These are phyloP conservation scores for Rhizodiscina lignyota DNA, from an alignment of 495 filamentous ascomycete species.

Conservation along the genomic window DNA sequence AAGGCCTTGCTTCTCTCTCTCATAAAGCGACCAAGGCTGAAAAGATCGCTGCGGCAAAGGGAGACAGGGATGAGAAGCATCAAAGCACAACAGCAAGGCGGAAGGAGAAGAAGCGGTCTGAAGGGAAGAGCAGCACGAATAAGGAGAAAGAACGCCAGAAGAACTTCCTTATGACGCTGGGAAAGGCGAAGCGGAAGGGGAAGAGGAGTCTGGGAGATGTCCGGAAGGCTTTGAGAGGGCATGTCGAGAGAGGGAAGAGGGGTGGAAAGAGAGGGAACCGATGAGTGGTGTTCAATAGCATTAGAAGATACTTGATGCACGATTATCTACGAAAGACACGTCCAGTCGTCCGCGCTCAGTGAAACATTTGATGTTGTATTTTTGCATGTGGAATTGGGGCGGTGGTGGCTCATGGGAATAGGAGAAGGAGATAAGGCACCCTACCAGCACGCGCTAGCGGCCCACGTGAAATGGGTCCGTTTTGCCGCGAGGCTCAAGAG, in stretches of 20 bases:
- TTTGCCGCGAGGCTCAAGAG: no score
- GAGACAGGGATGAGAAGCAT: conserved; percentile 59
- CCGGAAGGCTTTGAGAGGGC: conserved; percentile 58
- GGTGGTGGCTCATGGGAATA: no score
- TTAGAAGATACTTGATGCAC: no score
- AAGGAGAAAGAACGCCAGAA: conserved; percentile 93
- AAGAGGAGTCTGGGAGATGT: conserved; percentile 83
- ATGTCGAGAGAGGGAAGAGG: conserved; percentile 67
- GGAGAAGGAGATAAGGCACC: no score
- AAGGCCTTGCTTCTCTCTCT: conserved; percentile 50
- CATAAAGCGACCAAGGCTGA: conserved; percentile 64
- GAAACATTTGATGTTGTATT: no score
- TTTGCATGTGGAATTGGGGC: no score
- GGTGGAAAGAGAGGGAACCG: conserved; percentile 77
- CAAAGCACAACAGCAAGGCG: conserved; percentile 65
- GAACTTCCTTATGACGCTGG: conserved; percentile 95
- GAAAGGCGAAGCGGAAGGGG: conserved; percentile 82
- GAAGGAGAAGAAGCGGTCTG: conserved; percentile 65
- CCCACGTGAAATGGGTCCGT: no score
- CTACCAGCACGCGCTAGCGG: no score
- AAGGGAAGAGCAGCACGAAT: conserved; percentile 93
- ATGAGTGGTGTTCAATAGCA: no score
- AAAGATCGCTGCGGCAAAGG: conserved; percentile 58
- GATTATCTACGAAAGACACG: no score
- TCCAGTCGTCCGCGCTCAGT: no score